Evolutionary conservation across 116 monocot genomes (phyloP).

Genomic region (Papilionanthe hybrid): DNA sequence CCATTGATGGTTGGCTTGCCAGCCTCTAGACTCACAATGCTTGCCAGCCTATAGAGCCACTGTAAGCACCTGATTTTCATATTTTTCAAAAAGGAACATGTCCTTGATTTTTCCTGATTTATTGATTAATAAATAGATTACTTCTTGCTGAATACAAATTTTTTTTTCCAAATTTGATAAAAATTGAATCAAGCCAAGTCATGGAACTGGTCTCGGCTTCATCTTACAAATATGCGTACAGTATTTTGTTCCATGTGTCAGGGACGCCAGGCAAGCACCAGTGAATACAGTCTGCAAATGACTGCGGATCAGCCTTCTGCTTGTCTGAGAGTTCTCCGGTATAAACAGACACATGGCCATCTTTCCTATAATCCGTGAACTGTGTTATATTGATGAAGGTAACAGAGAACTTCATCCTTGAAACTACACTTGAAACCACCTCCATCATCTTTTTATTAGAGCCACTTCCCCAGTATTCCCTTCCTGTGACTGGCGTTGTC

Average conservation of each 20-base stretch:
- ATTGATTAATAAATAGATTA: no score
- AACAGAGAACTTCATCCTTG: conserved; percentile 53
- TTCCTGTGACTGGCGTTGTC: conserved; percentile 40
- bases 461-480: conserved; percentile 55
- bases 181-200: background rate
- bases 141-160: no score
- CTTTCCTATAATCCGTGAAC: conserved; percentile 49
- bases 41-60: no score
- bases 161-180: background rate
- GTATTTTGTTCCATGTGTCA: conserved; percentile 57
- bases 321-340: conserved; percentile 32
- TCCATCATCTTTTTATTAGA: conserved; percentile 62
- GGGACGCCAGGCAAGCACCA: conserved; percentile 72
- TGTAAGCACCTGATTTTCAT: no score
- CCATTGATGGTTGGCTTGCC: no score
- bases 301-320: conserved; percentile 33
- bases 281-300: conserved; percentile 54
- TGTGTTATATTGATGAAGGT: conserved; percentile 66
- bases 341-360: conserved; percentile 50
- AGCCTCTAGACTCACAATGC: no score
- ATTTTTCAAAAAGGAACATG: no score
- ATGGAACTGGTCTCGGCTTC: background rate
- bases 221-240: conserved; percentile 41
- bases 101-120: no score
- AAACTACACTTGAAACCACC: conserved; percentile 47